These are phyloP conservation scores for Rutstroemia sp. DNA, from an alignment of 2,329 filamentous ascomycete species.

Conservation along the genomic window DNA sequence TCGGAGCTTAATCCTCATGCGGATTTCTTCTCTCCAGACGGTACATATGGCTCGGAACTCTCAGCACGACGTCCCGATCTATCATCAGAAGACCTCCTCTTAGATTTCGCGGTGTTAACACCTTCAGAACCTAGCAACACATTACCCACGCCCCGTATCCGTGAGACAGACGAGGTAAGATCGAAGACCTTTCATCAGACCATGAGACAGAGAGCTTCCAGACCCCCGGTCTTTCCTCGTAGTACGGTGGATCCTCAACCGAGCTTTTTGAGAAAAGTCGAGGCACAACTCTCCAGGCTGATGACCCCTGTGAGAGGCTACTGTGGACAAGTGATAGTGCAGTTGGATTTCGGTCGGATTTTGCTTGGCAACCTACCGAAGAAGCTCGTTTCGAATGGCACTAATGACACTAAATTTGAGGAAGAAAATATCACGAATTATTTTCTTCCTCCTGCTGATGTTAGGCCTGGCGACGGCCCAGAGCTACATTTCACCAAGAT, in stretches of 20 bases:
- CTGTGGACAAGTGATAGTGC: slow-evolving; percentile 19
- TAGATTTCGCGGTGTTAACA: background rate
- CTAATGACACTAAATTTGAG: background rate
- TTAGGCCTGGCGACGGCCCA: slow-evolving; percentile 1
- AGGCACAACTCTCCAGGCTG: slow-evolving; percentile 15
- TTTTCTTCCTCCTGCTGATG: slow-evolving; percentile 1
- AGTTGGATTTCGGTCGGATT: slow-evolving; percentile 26
- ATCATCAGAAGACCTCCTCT: no score
- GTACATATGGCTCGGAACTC: no score
- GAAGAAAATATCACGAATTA: background rate
- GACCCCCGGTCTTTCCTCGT: background rate
- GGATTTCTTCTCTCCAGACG: no score
- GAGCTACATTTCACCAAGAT: slow-evolving; percentile 21
- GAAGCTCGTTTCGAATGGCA: slow-evolving; percentile 10
- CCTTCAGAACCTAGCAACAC: background rate
- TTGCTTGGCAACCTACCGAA: slow-evolving; percentile 14
- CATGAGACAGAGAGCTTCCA: slow-evolving; percentile 20
- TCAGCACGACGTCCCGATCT: no score
- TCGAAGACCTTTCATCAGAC: slow-evolving; percentile 19
- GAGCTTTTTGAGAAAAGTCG: slow-evolving; percentile 16
- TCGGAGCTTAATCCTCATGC: no score
- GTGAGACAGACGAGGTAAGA: slow-evolving; percentile 12
- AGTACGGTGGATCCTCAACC: slow-evolving; percentile 4
- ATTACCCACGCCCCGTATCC: background rate
- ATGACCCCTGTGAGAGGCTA: slow-evolving; percentile 20